Evolutionary conservation across 2,329 filamentous ascomycete species (phyloP).

Genomic region (Harringtonia lauricola): DNA sequence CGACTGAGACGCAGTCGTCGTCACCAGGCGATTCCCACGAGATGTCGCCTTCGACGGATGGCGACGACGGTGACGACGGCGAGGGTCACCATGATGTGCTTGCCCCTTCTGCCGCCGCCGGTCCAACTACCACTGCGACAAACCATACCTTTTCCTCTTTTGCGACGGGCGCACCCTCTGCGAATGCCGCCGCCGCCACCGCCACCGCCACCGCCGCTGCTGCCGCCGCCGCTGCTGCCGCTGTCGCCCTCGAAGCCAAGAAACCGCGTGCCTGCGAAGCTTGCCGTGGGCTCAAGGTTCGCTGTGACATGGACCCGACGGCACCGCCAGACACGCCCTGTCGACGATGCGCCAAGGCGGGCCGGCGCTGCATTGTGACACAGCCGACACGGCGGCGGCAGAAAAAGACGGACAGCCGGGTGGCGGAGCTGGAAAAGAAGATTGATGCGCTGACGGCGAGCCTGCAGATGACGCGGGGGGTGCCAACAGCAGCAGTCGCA

Average conservation of each 20-base stretch:
- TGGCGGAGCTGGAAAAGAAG: slow-evolving; percentile 85
- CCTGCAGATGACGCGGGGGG: slow-evolving; percentile 46
- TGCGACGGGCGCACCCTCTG: too few species aligned
- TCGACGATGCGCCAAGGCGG: slow-evolving; percentile 69
- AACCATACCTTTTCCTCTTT: too few species aligned
- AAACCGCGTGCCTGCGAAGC: slow-evolving; percentile 64
- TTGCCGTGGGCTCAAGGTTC: slow-evolving; percentile 68
- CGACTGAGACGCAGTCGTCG: background rate
- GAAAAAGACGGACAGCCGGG: slow-evolving; percentile 83
- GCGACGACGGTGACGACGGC: slow-evolving; percentile 13
- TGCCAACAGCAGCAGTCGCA: too few species aligned
- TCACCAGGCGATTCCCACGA: slow-evolving; percentile 5
- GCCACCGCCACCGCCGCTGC: background rate
- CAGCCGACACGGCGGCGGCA: slow-evolving; percentile 66
- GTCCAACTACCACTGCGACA: background rate
- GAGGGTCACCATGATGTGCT: background rate
- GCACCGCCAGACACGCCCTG: slow-evolving; percentile 50
- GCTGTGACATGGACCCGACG: slow-evolving; percentile 64
- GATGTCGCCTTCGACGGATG: slow-evolving; percentile 6
- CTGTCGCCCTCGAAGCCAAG: slow-evolving; percentile 38
- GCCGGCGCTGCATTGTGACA: slow-evolving; percentile 67
- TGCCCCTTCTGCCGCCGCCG: background rate
- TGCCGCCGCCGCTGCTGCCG: background rate
- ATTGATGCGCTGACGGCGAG: slow-evolving; percentile 81
- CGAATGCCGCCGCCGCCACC: background rate